phyloP scores from a whole-genome alignment of 192 early-diverging fungal species.

The Diversispora epigaea region DNA sequence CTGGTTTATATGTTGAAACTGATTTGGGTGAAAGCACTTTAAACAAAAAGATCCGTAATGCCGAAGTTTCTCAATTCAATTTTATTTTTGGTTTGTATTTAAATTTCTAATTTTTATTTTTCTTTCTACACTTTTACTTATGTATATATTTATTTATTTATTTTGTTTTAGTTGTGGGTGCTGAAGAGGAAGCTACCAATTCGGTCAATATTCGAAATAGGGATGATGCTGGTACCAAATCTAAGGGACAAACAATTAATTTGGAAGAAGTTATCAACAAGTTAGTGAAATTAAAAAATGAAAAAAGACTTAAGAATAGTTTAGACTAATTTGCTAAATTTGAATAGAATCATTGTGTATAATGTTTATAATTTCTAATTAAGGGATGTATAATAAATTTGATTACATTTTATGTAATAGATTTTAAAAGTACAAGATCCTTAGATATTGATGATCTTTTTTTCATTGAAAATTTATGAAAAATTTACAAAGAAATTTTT shows the following conservation, averaged over 20 bases:
- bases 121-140: not conserved
- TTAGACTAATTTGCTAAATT: constrained; percentile 27
- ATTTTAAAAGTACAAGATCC: no score
- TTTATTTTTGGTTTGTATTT: constrained; percentile 71
- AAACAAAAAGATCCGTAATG: constrained; percentile 97
- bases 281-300: constrained; percentile 69
- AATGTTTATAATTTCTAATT: no score
- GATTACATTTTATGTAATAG: no score
- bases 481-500: no score
- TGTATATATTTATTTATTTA: not conserved
- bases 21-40: constrained; percentile 85
- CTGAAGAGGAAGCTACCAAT: constrained; percentile 69
- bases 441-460: no score
- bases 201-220: constrained; percentile 91
- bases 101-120: not conserved
- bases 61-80: constrained; percentile 92
- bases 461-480: no score
- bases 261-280: constrained; percentile 69
- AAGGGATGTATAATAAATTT: no score
- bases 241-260: constrained; percentile 76
- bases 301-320: constrained; percentile 57
- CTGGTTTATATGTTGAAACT: constrained; percentile 82
- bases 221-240: constrained; percentile 79
- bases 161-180: constrained; percentile 70
- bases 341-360: no score